These are phyloP conservation scores for Beta vulgaris DNA, from an alignment of 148 eudicot genomes.

Conservation along the genomic window DNA sequence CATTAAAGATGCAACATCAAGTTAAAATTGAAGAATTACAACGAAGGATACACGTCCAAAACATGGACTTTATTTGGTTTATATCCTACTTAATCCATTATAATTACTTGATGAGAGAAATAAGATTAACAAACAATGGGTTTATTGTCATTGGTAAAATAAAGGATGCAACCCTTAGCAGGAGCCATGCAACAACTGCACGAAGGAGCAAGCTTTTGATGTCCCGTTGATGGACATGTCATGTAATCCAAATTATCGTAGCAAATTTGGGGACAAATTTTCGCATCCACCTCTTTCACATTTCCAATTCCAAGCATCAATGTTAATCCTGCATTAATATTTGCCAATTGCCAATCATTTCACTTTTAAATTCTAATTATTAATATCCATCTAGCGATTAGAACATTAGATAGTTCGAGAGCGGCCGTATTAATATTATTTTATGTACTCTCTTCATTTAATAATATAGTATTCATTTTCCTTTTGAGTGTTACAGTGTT, in stretches of 20 bases:
- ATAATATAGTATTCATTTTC: too few relatives aligned
- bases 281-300: conserved; percentile 18
- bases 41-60: too few relatives aligned
- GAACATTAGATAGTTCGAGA: too few relatives aligned
- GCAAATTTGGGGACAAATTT: conserved; percentile 26
- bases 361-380: too few relatives aligned
- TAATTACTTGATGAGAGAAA: not conserved
- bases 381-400: too few relatives aligned
- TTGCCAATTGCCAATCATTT: too few relatives aligned
- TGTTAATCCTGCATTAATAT: conserved; percentile 19
- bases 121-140: not conserved
- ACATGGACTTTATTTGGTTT: too few relatives aligned
- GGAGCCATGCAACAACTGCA: conserved; percentile 30
- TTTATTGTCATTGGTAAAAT: conserved; percentile 4
- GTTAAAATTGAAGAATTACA: too few relatives aligned
- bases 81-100: not conserved
- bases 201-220: not conserved
- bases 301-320: conserved; percentile 22
- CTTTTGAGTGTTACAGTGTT: too few relatives aligned
- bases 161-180: conserved; percentile 18
- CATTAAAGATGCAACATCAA: too few relatives aligned
- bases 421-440: too few relatives aligned
- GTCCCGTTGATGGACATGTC: conserved; percentile 25
- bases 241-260: conserved; percentile 16
- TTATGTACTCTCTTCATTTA: too few relatives aligned